Evolutionary conservation across 768 basidiomycete species (phyloP).

Genomic region (Boletus reticuloceps): DNA sequence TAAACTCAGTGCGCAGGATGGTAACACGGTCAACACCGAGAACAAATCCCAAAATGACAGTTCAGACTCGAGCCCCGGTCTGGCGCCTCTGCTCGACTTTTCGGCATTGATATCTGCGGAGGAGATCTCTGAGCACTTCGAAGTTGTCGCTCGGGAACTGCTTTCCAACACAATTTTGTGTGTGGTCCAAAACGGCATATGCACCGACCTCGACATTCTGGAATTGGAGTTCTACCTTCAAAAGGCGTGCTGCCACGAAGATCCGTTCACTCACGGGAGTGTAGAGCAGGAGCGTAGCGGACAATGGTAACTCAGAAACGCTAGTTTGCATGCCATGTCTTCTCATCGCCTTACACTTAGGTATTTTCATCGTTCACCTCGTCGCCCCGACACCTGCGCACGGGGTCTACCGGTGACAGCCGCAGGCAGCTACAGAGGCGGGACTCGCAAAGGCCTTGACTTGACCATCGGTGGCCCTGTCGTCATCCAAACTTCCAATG

Average conservation of each 20-base stretch:
- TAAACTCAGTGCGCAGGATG: slow-evolving; percentile 1
- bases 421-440: slow-evolving; percentile 58
- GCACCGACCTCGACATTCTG: slow-evolving; percentile 55
- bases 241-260: slow-evolving; percentile 55
- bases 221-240: slow-evolving; percentile 79
- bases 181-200: slow-evolving; percentile 30
- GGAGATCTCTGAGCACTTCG: slow-evolving; percentile 46
- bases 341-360: slow-evolving; percentile 34
- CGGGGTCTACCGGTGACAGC: slow-evolving; percentile 40
- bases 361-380: slow-evolving; percentile 77
- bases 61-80: not conserved
- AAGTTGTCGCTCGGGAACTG: slow-evolving; percentile 44
- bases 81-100: slow-evolving; percentile 44
- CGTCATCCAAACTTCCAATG: slow-evolving; percentile 7
- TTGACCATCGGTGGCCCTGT: slow-evolving; percentile 55
- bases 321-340: not conserved
- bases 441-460: slow-evolving; percentile 77
- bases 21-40: not conserved
- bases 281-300: slow-evolving; percentile 64
- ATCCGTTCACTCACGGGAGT: slow-evolving; percentile 74
- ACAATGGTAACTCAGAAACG: slow-evolving; percentile 45
- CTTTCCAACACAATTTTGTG: slow-evolving; percentile 47
- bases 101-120: slow-evolving; percentile 35
- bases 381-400: slow-evolving; percentile 40
- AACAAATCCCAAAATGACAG: not conserved